Percentiles rank a stretch among this genome's conserved stretches.
phyloP scores from a whole-genome alignment of 164 flowering plant species.

The Vitis riparia region DNA sequence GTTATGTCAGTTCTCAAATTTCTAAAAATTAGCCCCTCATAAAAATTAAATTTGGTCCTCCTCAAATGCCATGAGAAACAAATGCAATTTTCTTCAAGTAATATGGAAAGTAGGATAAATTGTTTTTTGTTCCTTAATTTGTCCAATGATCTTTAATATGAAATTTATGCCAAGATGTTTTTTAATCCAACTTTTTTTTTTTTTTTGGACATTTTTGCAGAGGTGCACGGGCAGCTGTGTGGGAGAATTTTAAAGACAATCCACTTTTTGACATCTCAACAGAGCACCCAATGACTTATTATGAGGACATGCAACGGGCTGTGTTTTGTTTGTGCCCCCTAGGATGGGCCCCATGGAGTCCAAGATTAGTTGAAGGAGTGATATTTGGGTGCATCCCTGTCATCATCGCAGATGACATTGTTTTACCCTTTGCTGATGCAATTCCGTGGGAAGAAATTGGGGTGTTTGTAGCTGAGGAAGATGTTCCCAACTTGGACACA shows the following conservation, averaged over 20 bases:
- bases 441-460: conserved; percentile 98
- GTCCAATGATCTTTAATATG: too few species aligned
- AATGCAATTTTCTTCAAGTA: too few species aligned
- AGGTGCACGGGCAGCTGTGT: conserved; percentile 97
- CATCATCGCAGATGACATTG: conserved; percentile 95
- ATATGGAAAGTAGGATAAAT: too few species aligned
- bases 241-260: conserved; percentile 98
- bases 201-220: conserved; percentile 33
- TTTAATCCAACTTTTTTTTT: not conserved
- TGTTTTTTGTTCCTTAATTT: too few species aligned
- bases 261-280: conserved; percentile 95
- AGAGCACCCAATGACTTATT: conserved; percentile 92
- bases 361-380: conserved; percentile 92
- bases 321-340: conserved; percentile 92
- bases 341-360: conserved; percentile 99
- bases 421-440: conserved; percentile 93
- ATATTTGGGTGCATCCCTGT: conserved; percentile 96
- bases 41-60: too few species aligned
- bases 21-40: too few species aligned
- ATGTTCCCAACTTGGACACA: conserved; percentile 83
- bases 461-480: conserved; percentile 79
- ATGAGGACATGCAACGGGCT: conserved; percentile 98
- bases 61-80: too few species aligned
- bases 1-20: too few species aligned
- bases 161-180: not conserved